Evolutionary conservation across 176 grass and related monocot species (phyloP).

Genomic region (Carex kokanica): DNA sequence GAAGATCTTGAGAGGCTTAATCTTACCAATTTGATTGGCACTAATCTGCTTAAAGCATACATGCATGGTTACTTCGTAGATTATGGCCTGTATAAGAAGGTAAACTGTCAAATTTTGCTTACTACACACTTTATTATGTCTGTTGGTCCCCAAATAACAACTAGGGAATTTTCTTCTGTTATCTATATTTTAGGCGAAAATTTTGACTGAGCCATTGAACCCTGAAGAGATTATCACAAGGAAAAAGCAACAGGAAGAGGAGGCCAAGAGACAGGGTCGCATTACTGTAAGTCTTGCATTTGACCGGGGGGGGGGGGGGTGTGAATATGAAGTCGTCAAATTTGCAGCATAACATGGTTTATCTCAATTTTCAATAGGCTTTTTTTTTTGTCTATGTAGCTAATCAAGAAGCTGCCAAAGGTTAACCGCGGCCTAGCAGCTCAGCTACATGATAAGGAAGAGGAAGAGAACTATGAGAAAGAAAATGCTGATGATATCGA

Average conservation of each 20-base stretch:
- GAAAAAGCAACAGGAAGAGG: constrained; percentile 60
- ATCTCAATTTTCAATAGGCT: not conserved
- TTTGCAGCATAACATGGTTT: not conserved
- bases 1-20: constrained; percentile 82
- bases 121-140: not conserved
- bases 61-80: constrained; percentile 75
- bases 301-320: not conserved
- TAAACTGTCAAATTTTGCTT: constrained; percentile 24
- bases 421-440: constrained; percentile 65
- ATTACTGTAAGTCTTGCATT: constrained; percentile 53
- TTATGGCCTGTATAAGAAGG: constrained; percentile 80
- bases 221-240: constrained; percentile 42
- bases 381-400: constrained; percentile 31
- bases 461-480: constrained; percentile 44
- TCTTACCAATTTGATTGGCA: constrained; percentile 64
- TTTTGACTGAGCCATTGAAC: constrained; percentile 49
- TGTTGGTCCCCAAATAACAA: not conserved
- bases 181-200: not conserved
- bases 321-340: not conserved
- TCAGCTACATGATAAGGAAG: constrained; percentile 39
- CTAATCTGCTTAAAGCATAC: constrained; percentile 50
- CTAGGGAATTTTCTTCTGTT: not conserved
- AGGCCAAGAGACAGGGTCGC: constrained; percentile 52
- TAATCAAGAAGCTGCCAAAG: constrained; percentile 62
- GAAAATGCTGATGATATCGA: constrained; percentile 55